phyloP scores from a whole-genome alignment of 257 asterid species.

The Scutellaria galericulata region DNA sequence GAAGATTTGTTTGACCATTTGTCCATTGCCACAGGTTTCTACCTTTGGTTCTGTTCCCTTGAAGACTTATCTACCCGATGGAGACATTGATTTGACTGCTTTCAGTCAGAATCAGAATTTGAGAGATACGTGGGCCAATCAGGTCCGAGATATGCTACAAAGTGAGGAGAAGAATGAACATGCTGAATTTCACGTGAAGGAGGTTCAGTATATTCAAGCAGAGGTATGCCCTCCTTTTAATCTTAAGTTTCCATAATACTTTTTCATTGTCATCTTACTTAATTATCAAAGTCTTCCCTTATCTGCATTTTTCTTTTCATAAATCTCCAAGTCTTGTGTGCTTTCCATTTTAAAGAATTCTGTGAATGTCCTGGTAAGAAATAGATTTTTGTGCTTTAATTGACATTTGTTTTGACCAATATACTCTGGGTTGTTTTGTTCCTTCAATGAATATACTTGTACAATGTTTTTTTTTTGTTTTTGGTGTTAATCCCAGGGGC shows the following conservation, averaged over 20 bases:
- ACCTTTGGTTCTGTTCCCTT: slow-evolving; percentile 93
- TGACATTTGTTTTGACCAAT: background rate
- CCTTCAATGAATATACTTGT: slow-evolving; percentile 1
- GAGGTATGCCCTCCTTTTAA: slow-evolving; percentile 55
- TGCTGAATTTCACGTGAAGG: slow-evolving; percentile 89
- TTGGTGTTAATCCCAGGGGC: background rate
- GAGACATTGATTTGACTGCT: slow-evolving; percentile 90
- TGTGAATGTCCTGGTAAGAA: background rate
- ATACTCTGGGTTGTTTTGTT: slow-evolving; percentile 3
- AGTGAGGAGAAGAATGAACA: slow-evolving; percentile 78
- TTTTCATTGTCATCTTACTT: background rate
- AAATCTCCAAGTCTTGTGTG: background rate
- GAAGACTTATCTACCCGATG: slow-evolving; percentile 95
- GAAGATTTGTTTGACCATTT: slow-evolving; percentile 18
- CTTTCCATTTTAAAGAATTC: slow-evolving; percentile 12
- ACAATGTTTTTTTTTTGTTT: slow-evolving; percentile 5
- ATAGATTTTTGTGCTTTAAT: background rate
- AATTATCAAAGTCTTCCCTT: background rate
- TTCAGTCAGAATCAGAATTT: slow-evolving; percentile 65
- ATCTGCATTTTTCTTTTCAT: background rate
- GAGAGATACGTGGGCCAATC: slow-evolving; percentile 83
- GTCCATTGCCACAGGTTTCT: slow-evolving; percentile 57
- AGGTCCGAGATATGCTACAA: slow-evolving; percentile 77
- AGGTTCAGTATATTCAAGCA: slow-evolving; percentile 93
- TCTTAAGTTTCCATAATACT: background rate